phyloP scores from a whole-genome alignment of 2,329 filamentous ascomycete genomes.

The Trichoderma oligosporum region DNA sequence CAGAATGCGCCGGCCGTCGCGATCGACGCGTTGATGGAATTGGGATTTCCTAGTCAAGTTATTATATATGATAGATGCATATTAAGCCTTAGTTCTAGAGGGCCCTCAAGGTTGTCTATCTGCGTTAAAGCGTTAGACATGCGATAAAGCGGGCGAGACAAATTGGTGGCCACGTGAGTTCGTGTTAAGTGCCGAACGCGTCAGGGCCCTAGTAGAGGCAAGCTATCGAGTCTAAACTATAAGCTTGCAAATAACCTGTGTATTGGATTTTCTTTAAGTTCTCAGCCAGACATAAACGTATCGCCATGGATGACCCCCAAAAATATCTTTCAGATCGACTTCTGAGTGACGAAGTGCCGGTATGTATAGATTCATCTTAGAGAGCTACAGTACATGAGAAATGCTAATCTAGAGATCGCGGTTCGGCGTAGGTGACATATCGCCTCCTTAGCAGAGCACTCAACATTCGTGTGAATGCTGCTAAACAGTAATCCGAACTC shows the following conservation, averaged over 20 bases:
- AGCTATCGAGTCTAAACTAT: neutral
- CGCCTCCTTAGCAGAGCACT: slow-evolving; percentile 76
- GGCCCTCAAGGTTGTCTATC: neutral
- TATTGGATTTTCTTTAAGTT: too few species aligned
- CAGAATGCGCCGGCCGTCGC: slow-evolving; percentile 7
- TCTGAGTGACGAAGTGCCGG: slow-evolving; percentile 69
- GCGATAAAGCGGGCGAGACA: neutral
- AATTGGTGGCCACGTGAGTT: slow-evolving; percentile 16
- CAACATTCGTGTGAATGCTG: slow-evolving; percentile 78
- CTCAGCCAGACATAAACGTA: neutral
- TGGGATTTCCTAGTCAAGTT: neutral
- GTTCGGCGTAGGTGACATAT: slow-evolving; percentile 70
- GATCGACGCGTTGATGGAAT: slow-evolving; percentile 17
- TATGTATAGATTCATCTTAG: slow-evolving; percentile 38
- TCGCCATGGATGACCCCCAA: slow-evolving; percentile 59
- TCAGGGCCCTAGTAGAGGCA: neutral
- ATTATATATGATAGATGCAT: neutral
- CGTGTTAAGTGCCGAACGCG: slow-evolving; percentile 19
- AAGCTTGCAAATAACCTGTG: neutral
- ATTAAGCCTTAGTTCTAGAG: neutral
- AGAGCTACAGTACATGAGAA: neutral
- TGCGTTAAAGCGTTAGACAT: neutral
- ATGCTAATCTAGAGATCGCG: neutral
- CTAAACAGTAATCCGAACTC: slow-evolving; percentile 67
- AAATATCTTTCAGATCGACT: slow-evolving; percentile 73